A percentile compares a stretch with the other conserved stretches of the same genome.
These are phyloP conservation scores for Xylaria palmicola DNA, from an alignment of 495 filamentous ascomycete genomes.

Conservation along the genomic window DNA sequence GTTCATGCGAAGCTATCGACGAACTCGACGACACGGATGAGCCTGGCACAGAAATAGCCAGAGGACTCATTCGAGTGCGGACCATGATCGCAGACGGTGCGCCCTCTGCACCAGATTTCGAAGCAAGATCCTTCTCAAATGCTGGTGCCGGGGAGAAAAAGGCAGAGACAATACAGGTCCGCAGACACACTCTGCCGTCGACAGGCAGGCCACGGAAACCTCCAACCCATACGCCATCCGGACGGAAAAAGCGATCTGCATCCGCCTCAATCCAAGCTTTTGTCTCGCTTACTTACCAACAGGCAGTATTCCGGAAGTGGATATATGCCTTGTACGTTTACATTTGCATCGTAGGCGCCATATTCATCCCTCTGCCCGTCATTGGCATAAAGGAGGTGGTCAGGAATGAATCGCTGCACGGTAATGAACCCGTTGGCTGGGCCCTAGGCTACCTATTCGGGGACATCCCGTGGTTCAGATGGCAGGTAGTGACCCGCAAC, in stretches of 20 bases:
- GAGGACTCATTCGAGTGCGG: conserved; percentile 12
- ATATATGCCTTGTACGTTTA: conserved; percentile 80
- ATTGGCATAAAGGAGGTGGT: conserved; percentile 68
- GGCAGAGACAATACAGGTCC: conserved; percentile 20
- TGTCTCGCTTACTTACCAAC: conserved; percentile 73
- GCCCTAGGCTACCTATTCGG: conserved; percentile 87
- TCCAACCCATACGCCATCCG: conserved; percentile 58
- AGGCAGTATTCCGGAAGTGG: conserved; percentile 77
- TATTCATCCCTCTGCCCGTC: conserved; percentile 48
- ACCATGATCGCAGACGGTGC: not conserved
- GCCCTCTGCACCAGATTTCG: not conserved
- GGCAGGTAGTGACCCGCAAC: conserved; percentile 62
- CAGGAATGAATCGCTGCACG: conserved; percentile 60
- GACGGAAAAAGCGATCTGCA: conserved; percentile 65
- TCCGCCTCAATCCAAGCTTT: conserved; percentile 68
- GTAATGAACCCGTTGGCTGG: conserved; percentile 86
- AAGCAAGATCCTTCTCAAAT: not conserved
- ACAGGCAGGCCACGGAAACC: conserved; percentile 30
- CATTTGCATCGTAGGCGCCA: conserved; percentile 56
- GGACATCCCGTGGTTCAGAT: conserved; percentile 65
- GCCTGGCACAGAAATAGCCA: not conserved
- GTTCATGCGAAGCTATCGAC: conserved; percentile 31
- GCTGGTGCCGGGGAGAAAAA: conserved; percentile 11
- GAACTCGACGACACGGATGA: conserved; percentile 25
- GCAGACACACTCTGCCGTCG: conserved; percentile 56